Conservation (phyloP, 306 rosid species). For the Vicia villosa region DNA sequence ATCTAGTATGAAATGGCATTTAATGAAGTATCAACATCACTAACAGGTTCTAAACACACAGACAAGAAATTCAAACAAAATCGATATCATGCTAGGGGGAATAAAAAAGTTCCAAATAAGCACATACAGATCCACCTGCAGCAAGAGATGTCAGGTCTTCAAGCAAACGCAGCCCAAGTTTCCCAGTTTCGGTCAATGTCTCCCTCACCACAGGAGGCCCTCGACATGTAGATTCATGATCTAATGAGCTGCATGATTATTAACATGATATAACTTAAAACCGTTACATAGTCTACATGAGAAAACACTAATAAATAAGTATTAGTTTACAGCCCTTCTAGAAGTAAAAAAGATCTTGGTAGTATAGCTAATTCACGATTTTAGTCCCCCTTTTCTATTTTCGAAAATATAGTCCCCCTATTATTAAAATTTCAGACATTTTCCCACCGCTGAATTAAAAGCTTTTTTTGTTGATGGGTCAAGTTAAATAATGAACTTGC, state of each 20-base stretch:
- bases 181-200: slow-evolving; percentile 73
- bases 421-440: background rate
- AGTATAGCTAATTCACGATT: background rate
- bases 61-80: slow-evolving; percentile 31
- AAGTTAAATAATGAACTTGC: background rate
- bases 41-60: slow-evolving; percentile 29
- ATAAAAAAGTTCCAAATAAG: slow-evolving; percentile 52
- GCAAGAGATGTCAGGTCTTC: slow-evolving; percentile 99
- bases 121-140: slow-evolving; percentile 99
- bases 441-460: background rate
- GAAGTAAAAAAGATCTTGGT: background rate
- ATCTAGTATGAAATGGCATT: slow-evolving; percentile 33
- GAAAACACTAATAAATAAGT: slow-evolving; percentile 33
- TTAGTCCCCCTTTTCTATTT: background rate
- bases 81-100: slow-evolving; percentile 20
- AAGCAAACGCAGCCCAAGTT: slow-evolving; percentile 88
- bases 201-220: slow-evolving; percentile 64
- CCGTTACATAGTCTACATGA: slow-evolving; percentile 24
- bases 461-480: background rate
- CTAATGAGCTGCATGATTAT: slow-evolving; percentile 60
- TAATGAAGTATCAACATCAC: slow-evolving; percentile 27
- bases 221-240: slow-evolving; percentile 62
- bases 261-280: slow-evolving; percentile 33
- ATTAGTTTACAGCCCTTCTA: slow-evolving; percentile 5
- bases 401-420: background rate